Percentiles rank a stretch among this genome's conserved stretches.
Evolutionary conservation across 306 rosid species (phyloP).

Genomic region (Corylus heterophylla): DNA sequence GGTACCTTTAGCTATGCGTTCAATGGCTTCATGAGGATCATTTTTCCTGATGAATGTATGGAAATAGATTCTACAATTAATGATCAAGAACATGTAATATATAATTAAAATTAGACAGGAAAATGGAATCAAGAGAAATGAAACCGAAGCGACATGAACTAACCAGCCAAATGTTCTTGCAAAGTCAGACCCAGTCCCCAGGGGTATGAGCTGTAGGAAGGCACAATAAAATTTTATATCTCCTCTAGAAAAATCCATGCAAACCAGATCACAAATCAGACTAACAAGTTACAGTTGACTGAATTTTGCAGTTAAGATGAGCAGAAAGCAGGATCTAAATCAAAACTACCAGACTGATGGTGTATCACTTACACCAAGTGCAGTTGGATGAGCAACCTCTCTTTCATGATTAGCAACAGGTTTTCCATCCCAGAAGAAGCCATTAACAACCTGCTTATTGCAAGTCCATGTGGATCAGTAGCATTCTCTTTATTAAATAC

Average conservation of each 20-base stretch:
- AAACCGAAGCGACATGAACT: slow-evolving; percentile 33
- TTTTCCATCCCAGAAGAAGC: slow-evolving; percentile 96
- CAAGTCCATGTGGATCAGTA: slow-evolving; percentile 17
- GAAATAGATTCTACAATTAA: slow-evolving; percentile 23
- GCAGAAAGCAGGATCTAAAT: slow-evolving; percentile 7
- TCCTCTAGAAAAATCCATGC: slow-evolving; percentile 25
- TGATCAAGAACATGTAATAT: slow-evolving; percentile 14
- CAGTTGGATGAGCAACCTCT: slow-evolving; percentile 66
- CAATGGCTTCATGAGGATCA: slow-evolving; percentile 82
- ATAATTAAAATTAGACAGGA: background rate
- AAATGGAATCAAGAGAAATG: background rate
- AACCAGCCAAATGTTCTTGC: slow-evolving; percentile 90
- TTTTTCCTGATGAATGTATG: slow-evolving; percentile 62
- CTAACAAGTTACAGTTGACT: slow-evolving; percentile 21
- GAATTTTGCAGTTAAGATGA: slow-evolving; percentile 10
- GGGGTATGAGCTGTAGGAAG: slow-evolving; percentile 81
- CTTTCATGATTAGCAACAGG: slow-evolving; percentile 61
- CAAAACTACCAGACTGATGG: slow-evolving; percentile 19
- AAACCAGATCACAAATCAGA: background rate
- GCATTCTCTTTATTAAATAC: background rate
- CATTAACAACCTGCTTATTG: slow-evolving; percentile 83
- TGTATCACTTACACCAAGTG: slow-evolving; percentile 82
- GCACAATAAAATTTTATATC: slow-evolving; percentile 28
- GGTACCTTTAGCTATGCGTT: slow-evolving; percentile 71
- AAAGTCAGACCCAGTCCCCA: slow-evolving; percentile 96